Base-by-base conservation (phyloP, 768 basidiomycete species). In the Phlebiopsis flavidoalba region DNA sequence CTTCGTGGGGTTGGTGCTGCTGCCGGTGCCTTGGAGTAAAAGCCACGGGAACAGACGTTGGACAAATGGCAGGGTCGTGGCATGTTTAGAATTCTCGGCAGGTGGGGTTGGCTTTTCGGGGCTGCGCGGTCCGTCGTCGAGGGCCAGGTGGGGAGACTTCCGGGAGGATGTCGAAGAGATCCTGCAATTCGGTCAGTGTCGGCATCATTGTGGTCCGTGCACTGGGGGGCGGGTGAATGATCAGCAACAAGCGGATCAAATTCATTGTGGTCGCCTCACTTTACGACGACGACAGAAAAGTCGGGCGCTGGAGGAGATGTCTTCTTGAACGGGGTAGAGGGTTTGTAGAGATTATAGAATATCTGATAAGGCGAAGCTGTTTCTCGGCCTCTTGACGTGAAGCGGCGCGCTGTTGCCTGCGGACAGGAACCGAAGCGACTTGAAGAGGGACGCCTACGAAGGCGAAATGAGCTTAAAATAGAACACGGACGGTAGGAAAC, bases 261-360 rank as follows among this genome's bases (percentile, higher is more conserved):
- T n/a, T 22, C n/a, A 53, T 33, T 1, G 17, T 26, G 65, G 31
- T 22, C 47, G 48, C 57, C 86, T 66, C 64, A 96, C 95, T 95
- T 85, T 59, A 98, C 80, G 1, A 95, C 89, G 0, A 91, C 91
- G 19, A 97, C 74, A 54, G 86, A 81, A 73, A 93, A 98, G 72
- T 97, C 93, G 2, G 95, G 93, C 1, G 80, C 78, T 6, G 88
- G 85, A 5, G 89, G 91, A 0, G 82, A 75, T 0, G 85, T 88
- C 75, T 88, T 93, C 70, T 84, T 88, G 76, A 86, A 96, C 8
- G 89, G 79, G 0, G 93, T 92, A 7, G 85, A 86, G 1, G 96
- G 96, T 69, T 96, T 97, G 77, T 95, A 96, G 4, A 93, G 77
- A 67, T 97, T 89, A 73, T 80, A 98, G 75, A 97, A 98, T 3